Evolutionary conservation across 306 rosid species (phyloP).

Genomic region (Leucaena leucocephala): DNA sequence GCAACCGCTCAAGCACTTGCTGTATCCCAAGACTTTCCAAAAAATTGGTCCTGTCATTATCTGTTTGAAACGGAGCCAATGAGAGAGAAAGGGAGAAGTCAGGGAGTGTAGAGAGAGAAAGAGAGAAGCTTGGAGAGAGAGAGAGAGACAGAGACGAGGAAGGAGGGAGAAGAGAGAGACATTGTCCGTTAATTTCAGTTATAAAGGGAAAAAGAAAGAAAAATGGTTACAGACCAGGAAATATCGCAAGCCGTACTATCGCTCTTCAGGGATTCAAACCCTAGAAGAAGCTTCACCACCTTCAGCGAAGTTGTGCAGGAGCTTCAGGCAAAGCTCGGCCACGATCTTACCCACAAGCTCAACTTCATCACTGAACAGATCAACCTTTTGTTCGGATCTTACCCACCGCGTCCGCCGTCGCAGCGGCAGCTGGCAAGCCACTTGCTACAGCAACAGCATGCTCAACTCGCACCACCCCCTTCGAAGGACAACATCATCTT

Average conservation of each 20-base stretch:
- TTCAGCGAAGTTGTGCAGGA: conserved; percentile 62
- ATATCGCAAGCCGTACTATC: conserved; percentile 63
- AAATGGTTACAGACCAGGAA: conserved; percentile 74
- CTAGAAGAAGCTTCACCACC: conserved; percentile 47
- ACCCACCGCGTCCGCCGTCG: conserved; percentile 21
- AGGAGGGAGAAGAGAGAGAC: neutral
- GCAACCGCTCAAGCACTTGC: neutral
- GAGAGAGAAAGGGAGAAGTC: conserved; percentile 36
- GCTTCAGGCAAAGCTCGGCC: conserved; percentile 69
- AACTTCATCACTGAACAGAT: conserved; percentile 70
- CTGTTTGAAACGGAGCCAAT: neutral
- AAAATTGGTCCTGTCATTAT: conserved; percentile 40
- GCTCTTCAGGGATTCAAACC: conserved; percentile 53
- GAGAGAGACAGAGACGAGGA: conserved; percentile 10
- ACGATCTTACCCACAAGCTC: conserved; percentile 67
- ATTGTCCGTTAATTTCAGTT: conserved; percentile 46
- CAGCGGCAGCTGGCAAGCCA: conserved; percentile 30
- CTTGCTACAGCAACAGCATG: conserved; percentile 28
- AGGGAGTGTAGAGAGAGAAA: conserved; percentile 36
- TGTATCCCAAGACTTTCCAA: neutral
- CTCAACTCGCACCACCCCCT: conserved; percentile 6
- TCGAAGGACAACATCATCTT: conserved; percentile 59
- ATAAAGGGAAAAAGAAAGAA: neutral
- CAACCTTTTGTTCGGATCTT: conserved; percentile 53
- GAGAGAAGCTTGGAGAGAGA: conserved; percentile 37